These are phyloP conservation scores for Oropetium thomaeum DNA, from an alignment of 176 grass and related monocot species.

Conservation along the genomic window DNA sequence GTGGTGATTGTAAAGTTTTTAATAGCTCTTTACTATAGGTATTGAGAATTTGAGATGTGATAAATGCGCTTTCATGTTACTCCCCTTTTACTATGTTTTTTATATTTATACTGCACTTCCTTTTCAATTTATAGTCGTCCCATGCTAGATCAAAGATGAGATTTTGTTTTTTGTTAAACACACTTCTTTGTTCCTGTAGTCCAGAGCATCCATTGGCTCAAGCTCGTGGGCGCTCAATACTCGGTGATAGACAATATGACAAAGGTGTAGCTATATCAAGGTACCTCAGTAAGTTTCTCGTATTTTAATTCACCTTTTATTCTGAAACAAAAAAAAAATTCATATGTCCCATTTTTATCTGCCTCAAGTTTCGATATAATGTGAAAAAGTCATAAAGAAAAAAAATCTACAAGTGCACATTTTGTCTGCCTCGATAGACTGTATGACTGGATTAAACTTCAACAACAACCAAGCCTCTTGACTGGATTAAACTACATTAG, in stretches of 20 bases:
- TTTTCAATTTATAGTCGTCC: too few species aligned
- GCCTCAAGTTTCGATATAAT: not conserved
- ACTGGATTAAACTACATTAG: too few species aligned
- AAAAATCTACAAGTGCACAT: not conserved
- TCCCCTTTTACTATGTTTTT: too few species aligned
- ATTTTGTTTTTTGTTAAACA: slow-evolving; percentile 15
- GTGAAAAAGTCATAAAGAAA: slow-evolving; percentile 4
- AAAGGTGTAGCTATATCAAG: slow-evolving; percentile 79
- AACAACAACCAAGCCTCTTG: too few species aligned
- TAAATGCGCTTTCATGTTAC: slow-evolving; percentile 4
- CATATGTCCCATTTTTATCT: not conserved
- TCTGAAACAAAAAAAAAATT: slow-evolving; percentile 21
- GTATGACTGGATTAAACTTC: not conserved
- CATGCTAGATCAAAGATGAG: slow-evolving; percentile 17
- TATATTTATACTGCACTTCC: not conserved
- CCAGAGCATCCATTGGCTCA: slow-evolving; percentile 80
- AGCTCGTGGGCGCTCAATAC: slow-evolving; percentile 73
- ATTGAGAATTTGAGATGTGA: slow-evolving; percentile 7
- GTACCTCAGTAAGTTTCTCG: slow-evolving; percentile 82
- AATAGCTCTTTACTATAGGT: slow-evolving; percentile 1
- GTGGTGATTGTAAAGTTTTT: not conserved
- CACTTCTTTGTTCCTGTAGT: slow-evolving; percentile 52
- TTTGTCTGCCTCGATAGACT: not conserved
- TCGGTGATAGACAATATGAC: slow-evolving; percentile 66
- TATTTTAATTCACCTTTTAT: slow-evolving; percentile 38